These are phyloP conservation scores for Symmetrospora coprosmae DNA, from an alignment of 768 basidiomycete species.

Conservation along the genomic window DNA sequence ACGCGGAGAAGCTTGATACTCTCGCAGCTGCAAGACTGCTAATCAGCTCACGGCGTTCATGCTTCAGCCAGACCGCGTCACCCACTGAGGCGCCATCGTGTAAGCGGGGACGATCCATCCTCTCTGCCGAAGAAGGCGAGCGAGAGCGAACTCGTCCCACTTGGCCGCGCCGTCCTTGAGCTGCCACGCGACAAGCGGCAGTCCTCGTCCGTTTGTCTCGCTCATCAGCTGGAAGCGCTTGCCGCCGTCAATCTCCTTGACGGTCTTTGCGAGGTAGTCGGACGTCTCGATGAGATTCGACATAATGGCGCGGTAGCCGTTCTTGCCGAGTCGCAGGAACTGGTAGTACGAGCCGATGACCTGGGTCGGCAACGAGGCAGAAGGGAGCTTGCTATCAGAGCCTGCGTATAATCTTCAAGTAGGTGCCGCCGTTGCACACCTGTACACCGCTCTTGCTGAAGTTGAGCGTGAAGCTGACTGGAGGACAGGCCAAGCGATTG, in stretches of 20 bases:
- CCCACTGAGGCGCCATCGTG: constrained; percentile 21
- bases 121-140: constrained; percentile 28
- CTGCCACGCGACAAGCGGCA: constrained; percentile 36
- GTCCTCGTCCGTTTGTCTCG: constrained; percentile 28
- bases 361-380: neutral
- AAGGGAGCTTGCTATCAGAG: neutral
- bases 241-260: constrained; percentile 28
- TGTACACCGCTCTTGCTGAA: constrained; percentile 33
- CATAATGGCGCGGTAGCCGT: constrained; percentile 36
- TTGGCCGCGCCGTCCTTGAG: constrained; percentile 25
- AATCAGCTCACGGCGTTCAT: neutral
- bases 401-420: too few species aligned
- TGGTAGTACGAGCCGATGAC: constrained; percentile 32
- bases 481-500: constrained; percentile 9
- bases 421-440: constrained; percentile 10
- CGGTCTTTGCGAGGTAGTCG: constrained; percentile 30
- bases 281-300: constrained; percentile 32
- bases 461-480: constrained; percentile 29
- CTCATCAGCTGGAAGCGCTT: constrained; percentile 33
- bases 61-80: constrained; percentile 1
- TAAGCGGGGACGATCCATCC: constrained; percentile 30
- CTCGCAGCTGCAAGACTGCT: constrained; percentile 25
- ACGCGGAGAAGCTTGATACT: constrained; percentile 35
- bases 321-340: constrained; percentile 35
- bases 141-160: constrained; percentile 35